Conservation (phyloP, 495 filamentous ascomycete species). For the Zalerion maritima region DNA sequence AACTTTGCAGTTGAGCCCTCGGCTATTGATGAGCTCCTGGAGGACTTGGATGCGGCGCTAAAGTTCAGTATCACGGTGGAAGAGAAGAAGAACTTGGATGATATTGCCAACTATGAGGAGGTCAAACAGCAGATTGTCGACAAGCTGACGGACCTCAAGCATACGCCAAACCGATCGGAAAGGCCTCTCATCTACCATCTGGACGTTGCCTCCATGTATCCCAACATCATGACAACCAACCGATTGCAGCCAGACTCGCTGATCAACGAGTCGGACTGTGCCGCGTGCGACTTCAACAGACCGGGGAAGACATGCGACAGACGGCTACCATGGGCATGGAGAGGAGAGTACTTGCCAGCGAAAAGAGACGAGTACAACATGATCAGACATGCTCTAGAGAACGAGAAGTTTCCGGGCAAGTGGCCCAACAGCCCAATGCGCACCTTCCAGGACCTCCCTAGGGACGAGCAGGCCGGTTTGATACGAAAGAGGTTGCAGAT, state of each 20-base stretch:
- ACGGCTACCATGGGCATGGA: conserved; percentile 91
- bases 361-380: conserved; percentile 99
- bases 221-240: conserved; percentile 99
- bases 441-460: conserved; percentile 64
- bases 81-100: conserved; percentile 84
- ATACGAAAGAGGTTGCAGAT: conserved; percentile 80
- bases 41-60: conserved; percentile 79
- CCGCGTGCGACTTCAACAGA: conserved; percentile 95
- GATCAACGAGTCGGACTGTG: conserved; percentile 91
- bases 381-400: conserved; percentile 85
- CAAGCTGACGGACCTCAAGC: conserved; percentile 57
- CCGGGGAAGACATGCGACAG: conserved; percentile 96
- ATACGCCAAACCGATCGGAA: conserved; percentile 68
- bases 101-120: conserved; percentile 86
- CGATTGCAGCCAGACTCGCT: conserved; percentile 95
- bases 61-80: conserved; percentile 87
- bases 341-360: conserved; percentile 92
- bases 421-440: conserved; percentile 52
- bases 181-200: conserved; percentile 91
- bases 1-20: conserved; percentile 77
- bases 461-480: conserved; percentile 69
- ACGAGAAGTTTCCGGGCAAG: conserved; percentile 75
- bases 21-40: conserved; percentile 76
- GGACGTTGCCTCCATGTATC: conserved; percentile 98
- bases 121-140: conserved; percentile 71